These are phyloP conservation scores for Candida alai DNA, from an alignment of 805 yeast species.

Conservation along the genomic window DNA sequence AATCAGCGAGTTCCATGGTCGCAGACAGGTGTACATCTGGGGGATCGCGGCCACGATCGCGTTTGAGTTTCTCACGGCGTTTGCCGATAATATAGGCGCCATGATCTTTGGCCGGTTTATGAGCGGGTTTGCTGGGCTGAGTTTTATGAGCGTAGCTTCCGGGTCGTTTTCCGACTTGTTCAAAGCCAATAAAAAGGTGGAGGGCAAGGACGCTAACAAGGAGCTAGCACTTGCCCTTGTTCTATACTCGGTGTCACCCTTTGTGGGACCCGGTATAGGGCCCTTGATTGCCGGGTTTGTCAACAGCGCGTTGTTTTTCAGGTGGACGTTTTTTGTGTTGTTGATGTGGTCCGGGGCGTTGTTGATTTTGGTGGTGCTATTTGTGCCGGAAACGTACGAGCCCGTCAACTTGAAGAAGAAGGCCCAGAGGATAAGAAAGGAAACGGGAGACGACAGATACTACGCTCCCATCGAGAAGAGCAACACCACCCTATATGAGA, in stretches of 20 bases:
- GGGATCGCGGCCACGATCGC: slow-evolving; percentile 18
- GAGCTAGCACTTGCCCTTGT: slow-evolving; percentile 21
- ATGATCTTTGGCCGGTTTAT: slow-evolving; percentile 23
- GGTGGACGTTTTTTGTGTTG: slow-evolving; percentile 26
- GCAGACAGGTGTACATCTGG: slow-evolving; percentile 46
- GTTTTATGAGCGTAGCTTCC: slow-evolving; percentile 28
- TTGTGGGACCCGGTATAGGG: slow-evolving; percentile 28
- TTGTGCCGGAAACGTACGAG: slow-evolving; percentile 29
- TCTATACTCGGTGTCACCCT: slow-evolving; percentile 26
- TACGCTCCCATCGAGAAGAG: slow-evolving; percentile 40
- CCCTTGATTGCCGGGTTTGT: slow-evolving; percentile 27
- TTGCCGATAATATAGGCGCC: slow-evolving; percentile 22
- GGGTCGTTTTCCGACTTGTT: slow-evolving; percentile 29
- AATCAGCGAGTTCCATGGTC: slow-evolving; percentile 60
- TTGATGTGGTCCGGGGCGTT: slow-evolving; percentile 22
- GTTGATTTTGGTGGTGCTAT: slow-evolving; percentile 15
- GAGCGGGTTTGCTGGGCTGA: slow-evolving; percentile 25
- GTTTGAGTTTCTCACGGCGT: slow-evolving; percentile 24
- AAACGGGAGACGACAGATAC: slow-evolving; percentile 32
- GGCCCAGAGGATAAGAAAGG: slow-evolving; percentile 23
- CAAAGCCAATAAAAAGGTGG: slow-evolving; percentile 10
- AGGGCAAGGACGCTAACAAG: slow-evolving; percentile 13
- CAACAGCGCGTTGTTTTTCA: slow-evolving; percentile 14
- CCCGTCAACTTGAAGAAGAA: slow-evolving; percentile 22
- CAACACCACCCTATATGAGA: slow-evolving; percentile 14